Evolutionary conservation across 306 rosid species (phyloP).

Genomic region (Crotalaria pallida): DNA sequence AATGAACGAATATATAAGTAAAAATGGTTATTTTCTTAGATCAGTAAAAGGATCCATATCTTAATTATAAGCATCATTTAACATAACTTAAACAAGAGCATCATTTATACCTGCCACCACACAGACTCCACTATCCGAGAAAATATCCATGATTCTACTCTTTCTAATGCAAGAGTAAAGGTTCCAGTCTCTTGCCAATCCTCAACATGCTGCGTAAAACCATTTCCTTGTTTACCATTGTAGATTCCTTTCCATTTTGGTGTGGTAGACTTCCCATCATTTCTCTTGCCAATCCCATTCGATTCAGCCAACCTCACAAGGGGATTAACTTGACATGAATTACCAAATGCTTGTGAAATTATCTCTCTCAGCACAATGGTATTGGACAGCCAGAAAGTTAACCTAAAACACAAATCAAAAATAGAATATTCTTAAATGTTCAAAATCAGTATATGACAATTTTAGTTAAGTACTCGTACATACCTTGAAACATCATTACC

Average conservation of each 20-base stretch:
- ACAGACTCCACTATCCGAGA: constrained; percentile 94
- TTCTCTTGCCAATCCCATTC: constrained; percentile 42
- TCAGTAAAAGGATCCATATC: constrained; percentile 1
- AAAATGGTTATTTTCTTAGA: not conserved
- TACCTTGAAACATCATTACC: constrained; percentile 96
- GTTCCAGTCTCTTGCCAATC: constrained; percentile 98
- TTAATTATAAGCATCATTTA: constrained; percentile 10
- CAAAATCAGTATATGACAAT: not conserved
- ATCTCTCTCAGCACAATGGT: constrained; percentile 76
- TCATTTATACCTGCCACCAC: constrained; percentile 93
- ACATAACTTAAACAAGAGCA: not conserved
- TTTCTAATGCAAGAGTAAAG: constrained; percentile 62
- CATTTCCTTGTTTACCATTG: constrained; percentile 47
- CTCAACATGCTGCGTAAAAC: constrained; percentile 41
- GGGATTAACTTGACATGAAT: constrained; percentile 50
- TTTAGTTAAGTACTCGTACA: not conserved
- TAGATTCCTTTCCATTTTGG: constrained; percentile 49
- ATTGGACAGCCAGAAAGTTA: constrained; percentile 93
- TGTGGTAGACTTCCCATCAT: constrained; percentile 40
- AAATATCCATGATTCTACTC: constrained; percentile 95
- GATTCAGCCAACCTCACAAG: constrained; percentile 39
- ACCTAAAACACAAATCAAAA: constrained; percentile 41
- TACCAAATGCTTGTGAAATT: constrained; percentile 68
- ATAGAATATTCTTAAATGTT: constrained; percentile 2
- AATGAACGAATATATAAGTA: not conserved